Base-by-base conservation (phyloP, 2,329 filamentous ascomycete genomes). In the Penicillium hesseltinei region DNA sequence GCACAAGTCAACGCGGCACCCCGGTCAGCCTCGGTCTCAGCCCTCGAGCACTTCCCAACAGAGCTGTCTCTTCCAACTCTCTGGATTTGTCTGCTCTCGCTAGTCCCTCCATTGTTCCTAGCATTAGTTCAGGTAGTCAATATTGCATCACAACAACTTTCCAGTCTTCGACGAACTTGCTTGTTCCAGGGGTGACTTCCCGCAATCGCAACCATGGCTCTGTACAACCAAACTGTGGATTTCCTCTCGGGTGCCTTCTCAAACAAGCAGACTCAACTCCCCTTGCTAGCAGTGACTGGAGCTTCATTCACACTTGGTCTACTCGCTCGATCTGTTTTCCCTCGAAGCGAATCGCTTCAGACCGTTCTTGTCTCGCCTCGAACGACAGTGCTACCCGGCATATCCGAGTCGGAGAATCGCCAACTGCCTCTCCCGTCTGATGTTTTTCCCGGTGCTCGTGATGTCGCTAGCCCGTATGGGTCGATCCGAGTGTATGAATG, bases 401-500 rank as follows among this genome's bases (percentile, higher is more conserved):
- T 77, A 21, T 73, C 75, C 19, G 64, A 70, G 9, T 65, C 67
- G 15, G 73, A 80, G 59, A 72, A 74, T 45, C 68, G 70, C 38
- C 66, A 68, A 23, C 71, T 82, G 7, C 82, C 85, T 2, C 91
- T 94, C 71, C 89, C 89, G 1, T 85, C 85, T 3, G 82, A 91
- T 71, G 82, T 83, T 17, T 81, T 92, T 6, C 73, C 73, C 5
- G 73, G 89, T 7, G 84, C 78, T 0, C 82, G 89, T 57, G 84
- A 91, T 69, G 85, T 94, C 17, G 62, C 67, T 4, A 74, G 69
- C 8, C 76, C 77, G 2, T 92, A 90, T 69, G 90, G 91, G 17
- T 84, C 77, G 5, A 83, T 90, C 60, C 79, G 87, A 45, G 86
- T 90, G 3, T 93, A 91, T 70, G 91, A 95, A 78, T 94, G 88